Evolutionary conservation across 1,284 basidiomycete species (phyloP).

Genomic region (Fomitopsis betulina): DNA sequence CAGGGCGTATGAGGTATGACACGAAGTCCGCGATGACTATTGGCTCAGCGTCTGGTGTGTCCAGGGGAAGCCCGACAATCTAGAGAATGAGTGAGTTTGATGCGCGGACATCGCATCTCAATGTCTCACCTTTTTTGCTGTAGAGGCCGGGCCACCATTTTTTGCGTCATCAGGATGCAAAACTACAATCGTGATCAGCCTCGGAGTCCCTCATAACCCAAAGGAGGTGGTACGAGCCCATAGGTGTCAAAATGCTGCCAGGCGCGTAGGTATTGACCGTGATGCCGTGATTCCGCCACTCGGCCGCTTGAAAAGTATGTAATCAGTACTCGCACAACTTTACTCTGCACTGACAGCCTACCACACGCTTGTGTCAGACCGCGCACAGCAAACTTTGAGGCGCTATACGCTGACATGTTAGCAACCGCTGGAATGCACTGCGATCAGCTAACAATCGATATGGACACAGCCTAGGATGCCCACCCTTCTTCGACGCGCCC

Average conservation of each 20-base stretch:
- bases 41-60: constrained; percentile 10
- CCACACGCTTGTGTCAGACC: constrained; percentile 20
- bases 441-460: not conserved
- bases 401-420: constrained; percentile 16
- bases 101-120: not conserved
- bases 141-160: constrained; percentile 16
- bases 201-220: not conserved
- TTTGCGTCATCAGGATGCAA: constrained; percentile 16
- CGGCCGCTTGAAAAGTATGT: constrained; percentile 9
- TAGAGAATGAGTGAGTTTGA: not conserved
- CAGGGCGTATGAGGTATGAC: constrained; percentile 20
- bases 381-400: constrained; percentile 21
- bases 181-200: constrained; percentile 1
- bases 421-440: constrained; percentile 9
- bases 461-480: not conserved
- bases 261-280: constrained; percentile 22
- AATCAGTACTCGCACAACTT: not conserved
- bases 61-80: constrained; percentile 9
- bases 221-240: constrained; percentile 13
- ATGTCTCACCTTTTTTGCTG: constrained; percentile 12
- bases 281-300: constrained; percentile 17
- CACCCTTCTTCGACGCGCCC: constrained; percentile 18
- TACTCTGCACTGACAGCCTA: constrained; percentile 3
- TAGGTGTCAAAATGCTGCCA: constrained; percentile 17
- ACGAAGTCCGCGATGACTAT: constrained; percentile 17